A percentile compares a stretch with the other conserved stretches of the same genome.
These are phyloP conservation scores for Sonneratia caseolaris DNA, from an alignment of 345 rosid genomes.

Conservation along the genomic window DNA sequence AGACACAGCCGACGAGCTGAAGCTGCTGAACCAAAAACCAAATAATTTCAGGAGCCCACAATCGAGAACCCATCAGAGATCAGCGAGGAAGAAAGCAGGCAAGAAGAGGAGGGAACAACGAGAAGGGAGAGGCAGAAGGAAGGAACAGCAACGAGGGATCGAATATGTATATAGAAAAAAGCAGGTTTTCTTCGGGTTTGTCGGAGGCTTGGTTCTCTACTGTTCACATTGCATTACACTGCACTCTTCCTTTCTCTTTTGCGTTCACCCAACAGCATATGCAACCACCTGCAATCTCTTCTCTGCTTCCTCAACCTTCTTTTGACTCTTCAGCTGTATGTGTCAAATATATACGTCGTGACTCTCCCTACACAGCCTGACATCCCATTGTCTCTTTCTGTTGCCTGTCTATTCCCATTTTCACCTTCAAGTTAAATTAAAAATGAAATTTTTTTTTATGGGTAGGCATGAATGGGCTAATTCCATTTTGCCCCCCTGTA, in stretches of 20 bases:
- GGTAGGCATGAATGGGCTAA: not conserved
- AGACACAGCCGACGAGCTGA: not conserved
- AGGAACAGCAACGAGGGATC: constrained; percentile 4
- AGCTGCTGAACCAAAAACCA: not conserved
- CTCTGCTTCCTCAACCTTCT: not conserved
- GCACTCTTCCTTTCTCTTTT: not conserved
- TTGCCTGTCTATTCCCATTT: too few relatives aligned
- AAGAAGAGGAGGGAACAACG: not conserved
- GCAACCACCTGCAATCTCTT: not conserved
- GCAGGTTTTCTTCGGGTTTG: constrained; percentile 10
- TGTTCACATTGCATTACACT: not conserved
- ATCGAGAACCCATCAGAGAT: not conserved
- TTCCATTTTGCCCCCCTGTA: not conserved
- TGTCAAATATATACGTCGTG: not conserved
- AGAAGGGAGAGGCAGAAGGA: not conserved
- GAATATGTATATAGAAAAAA: not conserved
- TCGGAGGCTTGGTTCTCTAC: constrained; percentile 18
- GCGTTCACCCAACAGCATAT: not conserved
- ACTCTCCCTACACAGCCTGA: not conserved
- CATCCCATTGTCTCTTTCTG: not conserved
- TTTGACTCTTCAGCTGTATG: not conserved
- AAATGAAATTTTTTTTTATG: too few relatives aligned
- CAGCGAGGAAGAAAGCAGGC: not conserved
- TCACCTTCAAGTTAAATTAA: too few relatives aligned
- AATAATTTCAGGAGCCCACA: not conserved